phyloP scores from a whole-genome alignment of 139 green algal genomes.

The Auxenochlorella pyrenoidosa region DNA sequence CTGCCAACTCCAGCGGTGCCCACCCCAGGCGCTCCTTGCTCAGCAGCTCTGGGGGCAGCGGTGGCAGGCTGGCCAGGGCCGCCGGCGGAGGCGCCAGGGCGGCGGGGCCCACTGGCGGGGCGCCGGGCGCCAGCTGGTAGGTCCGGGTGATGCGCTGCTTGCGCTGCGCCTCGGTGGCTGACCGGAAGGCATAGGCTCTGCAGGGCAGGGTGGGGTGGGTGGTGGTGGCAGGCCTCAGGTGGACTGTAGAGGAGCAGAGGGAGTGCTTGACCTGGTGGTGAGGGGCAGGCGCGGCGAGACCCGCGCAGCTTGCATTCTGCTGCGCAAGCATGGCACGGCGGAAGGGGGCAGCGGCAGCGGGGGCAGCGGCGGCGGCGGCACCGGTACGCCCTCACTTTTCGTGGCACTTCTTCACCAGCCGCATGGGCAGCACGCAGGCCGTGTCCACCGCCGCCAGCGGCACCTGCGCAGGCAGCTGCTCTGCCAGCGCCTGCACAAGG shows the following conservation, averaged over 20 bases:
- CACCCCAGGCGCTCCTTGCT: background rate
- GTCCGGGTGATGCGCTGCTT: constrained; percentile 3
- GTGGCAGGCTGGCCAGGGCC: background rate
- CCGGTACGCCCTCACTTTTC: constrained; percentile 6
- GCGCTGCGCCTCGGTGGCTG: constrained; percentile 16
- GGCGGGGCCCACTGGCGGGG: background rate
- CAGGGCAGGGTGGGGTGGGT: background rate
- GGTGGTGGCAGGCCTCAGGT: background rate
- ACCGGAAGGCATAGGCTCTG: constrained; percentile 21
- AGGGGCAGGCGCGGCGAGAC: too few species aligned
- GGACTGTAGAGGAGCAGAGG: too few species aligned
- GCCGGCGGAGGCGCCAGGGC: background rate
- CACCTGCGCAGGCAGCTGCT: background rate
- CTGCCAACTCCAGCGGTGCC: background rate
- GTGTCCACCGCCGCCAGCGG: constrained; percentile 9
- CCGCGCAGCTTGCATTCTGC: background rate
- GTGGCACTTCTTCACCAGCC: constrained; percentile 24
- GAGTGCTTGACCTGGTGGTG: too few species aligned
- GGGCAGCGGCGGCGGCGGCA: too few species aligned
- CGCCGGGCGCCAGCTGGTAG: background rate
- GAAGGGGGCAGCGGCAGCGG: too few species aligned
- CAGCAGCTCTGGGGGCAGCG: background rate
- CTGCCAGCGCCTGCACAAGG: constrained; percentile 1
- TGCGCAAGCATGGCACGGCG: background rate
- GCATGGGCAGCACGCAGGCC: constrained; percentile 31